Evolutionary conservation across 1,284 basidiomycete genomes (phyloP).

Genomic region (Ustilago bromivora): DNA sequence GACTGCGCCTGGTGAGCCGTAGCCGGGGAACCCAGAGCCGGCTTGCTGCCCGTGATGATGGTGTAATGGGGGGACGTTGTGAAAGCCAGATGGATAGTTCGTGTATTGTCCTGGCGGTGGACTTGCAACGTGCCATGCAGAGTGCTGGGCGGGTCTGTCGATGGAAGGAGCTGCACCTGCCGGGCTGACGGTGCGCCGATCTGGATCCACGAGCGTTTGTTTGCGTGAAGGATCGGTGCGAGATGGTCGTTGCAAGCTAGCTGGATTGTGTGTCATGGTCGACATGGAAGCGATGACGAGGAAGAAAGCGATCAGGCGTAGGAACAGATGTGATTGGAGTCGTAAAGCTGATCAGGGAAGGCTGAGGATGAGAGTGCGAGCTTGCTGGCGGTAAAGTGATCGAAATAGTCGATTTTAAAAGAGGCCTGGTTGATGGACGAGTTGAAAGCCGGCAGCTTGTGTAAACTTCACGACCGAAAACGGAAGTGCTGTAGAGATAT

Average conservation of each 20-base stretch:
- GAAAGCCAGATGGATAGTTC: constrained; percentile 24
- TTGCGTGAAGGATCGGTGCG: constrained; percentile 25
- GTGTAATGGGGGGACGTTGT: constrained; percentile 10
- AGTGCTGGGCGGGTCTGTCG: constrained; percentile 9
- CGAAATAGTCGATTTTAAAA: constrained; percentile 8
- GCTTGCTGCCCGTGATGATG: constrained; percentile 14
- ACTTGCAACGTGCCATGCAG: constrained; percentile 20
- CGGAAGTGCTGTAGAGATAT: neutral
- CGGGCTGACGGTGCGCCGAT: constrained; percentile 20
- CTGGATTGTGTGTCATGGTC: constrained; percentile 26
- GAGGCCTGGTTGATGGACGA: constrained; percentile 16
- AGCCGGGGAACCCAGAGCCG: constrained; percentile 11
- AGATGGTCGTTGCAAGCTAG: constrained; percentile 24
- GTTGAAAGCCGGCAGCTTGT: constrained; percentile 10
- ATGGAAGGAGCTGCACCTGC: constrained; percentile 4
- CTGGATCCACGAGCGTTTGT: constrained; percentile 14
- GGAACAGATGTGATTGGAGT: neutral
- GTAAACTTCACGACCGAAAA: constrained; percentile 16
- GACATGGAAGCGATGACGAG: neutral
- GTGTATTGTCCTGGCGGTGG: constrained; percentile 18
- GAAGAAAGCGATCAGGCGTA: neutral
- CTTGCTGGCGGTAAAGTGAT: constrained; percentile 4
- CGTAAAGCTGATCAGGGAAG: neutral
- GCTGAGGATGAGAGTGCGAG: neutral
- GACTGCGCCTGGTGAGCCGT: constrained; percentile 1